Base-by-base conservation (phyloP, 1,139 yeast species). In the Zygoascus sp. region DNA sequence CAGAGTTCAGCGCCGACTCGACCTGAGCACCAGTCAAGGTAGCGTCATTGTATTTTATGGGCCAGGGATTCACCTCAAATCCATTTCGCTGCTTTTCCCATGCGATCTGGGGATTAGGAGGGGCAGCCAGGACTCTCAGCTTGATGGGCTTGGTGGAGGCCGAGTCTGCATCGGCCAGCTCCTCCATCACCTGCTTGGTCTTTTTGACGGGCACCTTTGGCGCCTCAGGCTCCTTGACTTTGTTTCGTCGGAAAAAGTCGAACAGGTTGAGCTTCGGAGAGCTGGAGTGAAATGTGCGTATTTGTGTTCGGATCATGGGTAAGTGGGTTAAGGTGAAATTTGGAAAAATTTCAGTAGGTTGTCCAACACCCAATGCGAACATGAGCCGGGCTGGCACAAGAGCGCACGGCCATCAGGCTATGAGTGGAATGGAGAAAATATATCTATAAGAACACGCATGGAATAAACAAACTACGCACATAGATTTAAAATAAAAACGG, bases 61-160 rank as follows among this genome's bases (percentile, higher is more conserved):
- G 68, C 63, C 63, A 64, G 16, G 68, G 58, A 21, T 50, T 47
- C 42, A 64, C 56, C 25, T 53, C 54, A 43, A 56, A 58, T 27
- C 58, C 56, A 40, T 57, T 49, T 11, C 48, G 46, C 32, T 50
- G 53, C 21, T 47, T 50, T 48, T 53, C 55, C 54, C 62, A 59
- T 19, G 52, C 44, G 11, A 48, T 22, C 28, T 53, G 49, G 19
- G 44, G 49, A 21, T 42, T 41, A 8, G 51, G 53, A 13, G 67
- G 67, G 32, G 48, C 44, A 4, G 67, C 68, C 4, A 64, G 50
- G 3, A 64, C 58, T 20, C 56, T 42, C 23, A 64, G 55, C 30
- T 51, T 50, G 25, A 52, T 45, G 16, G 53, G 58, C 27, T 48
- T 52, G 22, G 55, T 9, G 6, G 47, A 40, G n/a, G 42, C 46